Conservation (phyloP, 1,139 yeast genomes). For the Yamadazyma diddensiae region DNA sequence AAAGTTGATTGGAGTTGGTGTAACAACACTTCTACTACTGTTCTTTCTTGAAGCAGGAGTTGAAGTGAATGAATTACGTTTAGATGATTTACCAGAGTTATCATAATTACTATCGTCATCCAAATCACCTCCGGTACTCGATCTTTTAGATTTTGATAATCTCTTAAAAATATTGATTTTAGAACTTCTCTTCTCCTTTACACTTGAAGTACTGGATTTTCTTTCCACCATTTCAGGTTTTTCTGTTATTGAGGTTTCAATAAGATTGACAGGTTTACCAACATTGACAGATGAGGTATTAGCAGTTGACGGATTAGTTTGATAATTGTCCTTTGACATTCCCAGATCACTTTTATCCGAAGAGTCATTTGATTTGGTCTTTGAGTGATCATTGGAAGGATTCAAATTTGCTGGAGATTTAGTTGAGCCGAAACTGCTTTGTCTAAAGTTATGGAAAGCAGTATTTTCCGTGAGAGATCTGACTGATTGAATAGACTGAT, state of each 20-base stretch:
- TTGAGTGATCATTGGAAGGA: slow-evolving; percentile 1
- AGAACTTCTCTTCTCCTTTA: slow-evolving; percentile 18
- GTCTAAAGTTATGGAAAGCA: slow-evolving; percentile 40
- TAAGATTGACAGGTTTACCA: slow-evolving; percentile 4
- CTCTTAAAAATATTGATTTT: slow-evolving; percentile 31
- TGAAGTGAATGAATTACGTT: slow-evolving; percentile 14
- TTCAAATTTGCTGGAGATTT: not conserved
- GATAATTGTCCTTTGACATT: slow-evolving; percentile 13
- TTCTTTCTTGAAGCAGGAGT: slow-evolving; percentile 12
- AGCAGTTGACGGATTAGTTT: slow-evolving; percentile 24
- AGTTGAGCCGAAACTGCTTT: slow-evolving; percentile 5
- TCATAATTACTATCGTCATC: slow-evolving; percentile 7
- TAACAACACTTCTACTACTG: slow-evolving; percentile 9
- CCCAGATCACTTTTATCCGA: slow-evolving; percentile 18
- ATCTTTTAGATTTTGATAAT: slow-evolving; percentile 27
- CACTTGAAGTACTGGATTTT: slow-evolving; percentile 2
- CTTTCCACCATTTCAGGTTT: not conserved
- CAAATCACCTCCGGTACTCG: slow-evolving; percentile 16
- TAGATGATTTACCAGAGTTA: slow-evolving; percentile 11
- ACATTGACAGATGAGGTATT: slow-evolving; percentile 20
- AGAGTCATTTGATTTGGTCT: slow-evolving; percentile 11
- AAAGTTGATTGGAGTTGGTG: slow-evolving; percentile 24
- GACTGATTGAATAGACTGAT: slow-evolving; percentile 21
- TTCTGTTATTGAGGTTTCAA: slow-evolving; percentile 4
- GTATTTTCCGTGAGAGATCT: slow-evolving; percentile 39